Conservation (phyloP, 1,139 yeast species). For the Kodamaea suecica region DNA sequence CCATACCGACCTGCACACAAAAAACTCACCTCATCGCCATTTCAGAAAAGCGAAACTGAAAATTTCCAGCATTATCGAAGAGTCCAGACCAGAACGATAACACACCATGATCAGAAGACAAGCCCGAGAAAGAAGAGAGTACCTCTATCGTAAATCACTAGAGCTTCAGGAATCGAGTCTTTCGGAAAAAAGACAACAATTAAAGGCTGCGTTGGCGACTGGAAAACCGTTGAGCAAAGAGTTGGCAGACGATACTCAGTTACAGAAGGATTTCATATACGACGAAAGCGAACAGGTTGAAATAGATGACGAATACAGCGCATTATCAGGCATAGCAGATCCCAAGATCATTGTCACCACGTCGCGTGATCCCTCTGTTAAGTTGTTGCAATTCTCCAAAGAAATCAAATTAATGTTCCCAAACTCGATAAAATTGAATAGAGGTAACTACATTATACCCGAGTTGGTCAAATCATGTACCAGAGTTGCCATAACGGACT, state of each 20-base stretch:
- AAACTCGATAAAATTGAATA: constrained; percentile 79
- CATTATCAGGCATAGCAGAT: constrained; percentile 81
- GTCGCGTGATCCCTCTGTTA: constrained; percentile 84
- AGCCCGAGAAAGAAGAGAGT: constrained; percentile 94
- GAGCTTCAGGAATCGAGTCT: constrained; percentile 87
- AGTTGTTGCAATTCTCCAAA: constrained; percentile 85
- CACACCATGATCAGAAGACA: constrained; percentile 69
- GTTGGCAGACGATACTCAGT: constrained; percentile 76
- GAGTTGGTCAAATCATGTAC: constrained; percentile 83
- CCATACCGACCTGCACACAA: too few species aligned
- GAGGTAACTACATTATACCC: constrained; percentile 90
- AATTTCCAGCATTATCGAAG: too few species aligned
- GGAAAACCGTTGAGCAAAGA: constrained; percentile 92
- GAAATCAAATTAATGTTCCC: constrained; percentile 90
- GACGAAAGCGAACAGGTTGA: constrained; percentile 71
- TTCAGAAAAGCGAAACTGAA: too few species aligned
- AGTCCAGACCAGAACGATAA: constrained; percentile 1
- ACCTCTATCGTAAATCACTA: constrained; percentile 80
- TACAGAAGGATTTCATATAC: constrained; percentile 78
- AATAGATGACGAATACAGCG: constrained; percentile 87
- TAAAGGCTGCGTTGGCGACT: constrained; percentile 83
- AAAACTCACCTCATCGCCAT: too few species aligned
- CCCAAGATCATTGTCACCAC: constrained; percentile 95
- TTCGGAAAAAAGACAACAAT: constrained; percentile 80
- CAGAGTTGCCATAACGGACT: constrained; percentile 66